Base-by-base conservation (phyloP, 2,329 filamentous ascomycete species). In the Ceratocystis smalleyi region DNA sequence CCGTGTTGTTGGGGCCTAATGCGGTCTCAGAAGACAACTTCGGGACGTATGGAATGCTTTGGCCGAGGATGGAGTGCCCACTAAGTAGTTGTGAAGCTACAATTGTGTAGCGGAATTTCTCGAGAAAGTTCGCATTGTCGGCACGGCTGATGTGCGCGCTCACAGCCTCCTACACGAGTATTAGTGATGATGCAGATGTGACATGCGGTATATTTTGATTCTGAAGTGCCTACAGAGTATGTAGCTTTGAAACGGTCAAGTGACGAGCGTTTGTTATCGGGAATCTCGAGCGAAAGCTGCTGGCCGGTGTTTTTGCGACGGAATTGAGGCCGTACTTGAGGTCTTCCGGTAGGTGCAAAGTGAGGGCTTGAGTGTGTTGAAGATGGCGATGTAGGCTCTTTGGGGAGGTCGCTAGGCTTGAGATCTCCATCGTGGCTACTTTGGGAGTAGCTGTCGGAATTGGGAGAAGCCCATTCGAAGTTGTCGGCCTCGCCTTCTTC, bases 41-140 rank as follows among this genome's bases (percentile, higher is more conserved):
- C 15, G 64, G 59, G 22, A 63, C 49, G 35, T 64, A 62, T 43
- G 64, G 63, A 43, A 66, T 47, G 43, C 61, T 67, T 65, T 74
- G 71, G 60, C 74, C 71, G 17, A 73, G 64, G 49, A 81, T 83
- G 3, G 82, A 80, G 69, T 87, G 82, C 49, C 87, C 87, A 70
- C 84, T 90, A 49, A 96, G 79, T 15, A 96, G 81, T 72, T 96
- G 91, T 24, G 91, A 96, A 61, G 91, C 91, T 71, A 96, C 88
- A 68, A 96, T 89, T 24, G 89, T 87, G 75, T 96, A 96, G 68
- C 91, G 88, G 71, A 96, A 96, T 71, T 91, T 88, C 74, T 96
- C 91, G 66, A 96, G 80, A 71, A 96, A 96, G 69, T 85, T 86
- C 69, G 86, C 81, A 72, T 91, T 95, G 70, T 95, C 91, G 69